These are phyloP conservation scores for Zoysia pacifica DNA, from an alignment of 176 grass and related monocot species.

Conservation along the genomic window DNA sequence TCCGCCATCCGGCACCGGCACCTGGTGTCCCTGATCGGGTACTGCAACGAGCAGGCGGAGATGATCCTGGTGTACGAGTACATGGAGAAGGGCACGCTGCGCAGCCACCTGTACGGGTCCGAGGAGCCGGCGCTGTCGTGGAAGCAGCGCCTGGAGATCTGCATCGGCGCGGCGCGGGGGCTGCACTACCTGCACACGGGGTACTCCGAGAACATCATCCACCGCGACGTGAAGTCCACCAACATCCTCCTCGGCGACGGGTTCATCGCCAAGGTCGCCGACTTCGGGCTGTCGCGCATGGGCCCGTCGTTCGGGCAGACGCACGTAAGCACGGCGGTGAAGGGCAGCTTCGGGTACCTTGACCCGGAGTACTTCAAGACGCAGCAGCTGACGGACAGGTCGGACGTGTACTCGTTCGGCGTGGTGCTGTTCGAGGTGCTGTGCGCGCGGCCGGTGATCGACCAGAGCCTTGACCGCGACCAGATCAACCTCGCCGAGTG, in stretches of 20 bases:
- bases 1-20: slow-evolving; percentile 69
- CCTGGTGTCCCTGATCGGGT: slow-evolving; percentile 68
- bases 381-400: slow-evolving; percentile 11
- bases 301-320: slow-evolving; percentile 60
- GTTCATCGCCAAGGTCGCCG: slow-evolving; percentile 60
- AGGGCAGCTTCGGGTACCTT: slow-evolving; percentile 96
- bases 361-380: slow-evolving; percentile 85
- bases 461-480: slow-evolving; percentile 49
- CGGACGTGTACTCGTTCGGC: slow-evolving; percentile 84
- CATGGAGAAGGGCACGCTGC: slow-evolving; percentile 69
- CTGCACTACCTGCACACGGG: slow-evolving; percentile 69
- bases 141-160: slow-evolving; percentile 66
- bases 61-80: slow-evolving; percentile 84
- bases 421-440: slow-evolving; percentile 69
- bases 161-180: slow-evolving; percentile 55
- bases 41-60: slow-evolving; percentile 63
- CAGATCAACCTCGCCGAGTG: slow-evolving; percentile 68
- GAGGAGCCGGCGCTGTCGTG: slow-evolving; percentile 38
- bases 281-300: slow-evolving; percentile 71
- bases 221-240: slow-evolving; percentile 64
- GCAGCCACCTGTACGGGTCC: slow-evolving; percentile 56
- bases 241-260: slow-evolving; percentile 61
- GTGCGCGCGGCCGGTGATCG: slow-evolving; percentile 67
- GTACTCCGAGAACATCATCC: slow-evolving; percentile 56
- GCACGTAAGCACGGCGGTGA: slow-evolving; percentile 86